These are phyloP conservation scores for Ganoderma meredithae DNA, from an alignment of 1,284 basidiomycete species.

Conservation along the genomic window DNA sequence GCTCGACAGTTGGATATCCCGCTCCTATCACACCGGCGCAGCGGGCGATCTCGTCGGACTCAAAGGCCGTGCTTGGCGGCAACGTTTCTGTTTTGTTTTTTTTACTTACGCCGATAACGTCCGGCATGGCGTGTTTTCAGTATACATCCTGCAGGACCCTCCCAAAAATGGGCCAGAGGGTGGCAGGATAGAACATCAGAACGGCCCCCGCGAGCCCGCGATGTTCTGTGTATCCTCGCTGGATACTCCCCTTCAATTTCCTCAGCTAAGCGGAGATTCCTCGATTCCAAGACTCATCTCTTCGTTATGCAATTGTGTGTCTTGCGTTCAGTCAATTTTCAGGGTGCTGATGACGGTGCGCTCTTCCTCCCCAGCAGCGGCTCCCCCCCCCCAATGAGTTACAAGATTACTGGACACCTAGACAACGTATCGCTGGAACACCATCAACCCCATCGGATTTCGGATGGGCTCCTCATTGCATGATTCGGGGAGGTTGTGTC, in stretches of 20 bases:
- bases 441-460: background rate
- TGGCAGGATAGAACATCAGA: background rate
- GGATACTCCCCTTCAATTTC: background rate
- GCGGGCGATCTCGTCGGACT: background rate
- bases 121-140: background rate
- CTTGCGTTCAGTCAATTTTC: slow-evolving; percentile 4
- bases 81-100: background rate
- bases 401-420: background rate
- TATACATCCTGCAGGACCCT: background rate
- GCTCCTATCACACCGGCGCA: background rate
- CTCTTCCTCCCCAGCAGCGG: background rate
- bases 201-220: background rate
- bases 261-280: background rate
- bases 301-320: background rate
- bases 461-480: background rate
- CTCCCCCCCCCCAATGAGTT: background rate
- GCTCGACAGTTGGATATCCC: background rate
- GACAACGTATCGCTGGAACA: background rate
- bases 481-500: background rate
- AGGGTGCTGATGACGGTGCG: background rate
- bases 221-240: background rate
- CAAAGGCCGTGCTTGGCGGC: background rate
- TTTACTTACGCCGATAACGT: background rate
- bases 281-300: background rate
- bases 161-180: background rate